These are phyloP conservation scores for Xylaria sp. DNA, from an alignment of 2,329 filamentous ascomycete species.

Conservation along the genomic window DNA sequence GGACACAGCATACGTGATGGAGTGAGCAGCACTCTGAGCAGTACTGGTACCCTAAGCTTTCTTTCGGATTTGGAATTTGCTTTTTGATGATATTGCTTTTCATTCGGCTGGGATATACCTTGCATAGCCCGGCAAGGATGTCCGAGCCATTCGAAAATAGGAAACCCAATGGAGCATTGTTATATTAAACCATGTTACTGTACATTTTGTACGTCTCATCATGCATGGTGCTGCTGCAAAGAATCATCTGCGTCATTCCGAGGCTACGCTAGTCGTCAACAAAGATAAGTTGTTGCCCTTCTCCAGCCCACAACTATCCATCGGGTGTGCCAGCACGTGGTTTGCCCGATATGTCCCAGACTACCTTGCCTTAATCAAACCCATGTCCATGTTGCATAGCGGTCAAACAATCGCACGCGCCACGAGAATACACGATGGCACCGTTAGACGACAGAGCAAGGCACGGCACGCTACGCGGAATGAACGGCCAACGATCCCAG, in stretches of 20 bases:
- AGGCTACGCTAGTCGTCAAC: conserved; percentile 21
- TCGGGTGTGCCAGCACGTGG: conserved; percentile 34
- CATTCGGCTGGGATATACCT: conserved; percentile 24
- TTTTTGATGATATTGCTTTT: conserved; percentile 42
- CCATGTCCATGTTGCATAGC: conserved; percentile 40
- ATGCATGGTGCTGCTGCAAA: conserved; percentile 38
- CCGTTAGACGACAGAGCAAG: conserved; percentile 38
- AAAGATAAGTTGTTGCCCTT: conserved; percentile 17
- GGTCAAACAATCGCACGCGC: conserved; percentile 40
- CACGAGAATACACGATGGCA: conserved; percentile 40
- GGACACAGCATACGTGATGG: background rate
- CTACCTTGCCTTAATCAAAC: conserved; percentile 39
- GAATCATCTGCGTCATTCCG: conserved; percentile 37
- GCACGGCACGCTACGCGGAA: conserved; percentile 42
- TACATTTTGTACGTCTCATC: conserved; percentile 24
- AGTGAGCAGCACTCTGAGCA: background rate
- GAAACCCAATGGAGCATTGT: conserved; percentile 18
- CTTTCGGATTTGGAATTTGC: conserved; percentile 40
- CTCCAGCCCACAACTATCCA: conserved; percentile 21
- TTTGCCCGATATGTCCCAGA: conserved; percentile 27
- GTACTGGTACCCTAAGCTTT: conserved; percentile 9
- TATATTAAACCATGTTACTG: conserved; percentile 18
- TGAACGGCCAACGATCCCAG: conserved; percentile 38
- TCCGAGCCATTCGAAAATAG: conserved; percentile 40
- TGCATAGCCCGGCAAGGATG: conserved; percentile 41